Evolutionary conservation across 2,329 filamentous ascomycete genomes (phyloP).

Genomic region (Ophiostoma angusticollis): DNA sequence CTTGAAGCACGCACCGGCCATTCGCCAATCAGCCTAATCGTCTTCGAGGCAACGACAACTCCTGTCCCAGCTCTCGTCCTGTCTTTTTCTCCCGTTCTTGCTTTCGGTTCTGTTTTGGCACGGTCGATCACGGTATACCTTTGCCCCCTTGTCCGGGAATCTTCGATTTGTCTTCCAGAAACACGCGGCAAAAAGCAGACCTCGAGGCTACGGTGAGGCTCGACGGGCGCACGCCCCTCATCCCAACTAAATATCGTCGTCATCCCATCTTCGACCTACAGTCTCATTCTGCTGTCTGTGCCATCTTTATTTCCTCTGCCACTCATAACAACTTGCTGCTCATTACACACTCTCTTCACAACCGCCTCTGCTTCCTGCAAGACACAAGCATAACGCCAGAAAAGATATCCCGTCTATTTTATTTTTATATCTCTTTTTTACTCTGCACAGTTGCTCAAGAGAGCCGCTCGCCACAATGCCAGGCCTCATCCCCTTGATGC

Average conservation of each 20-base stretch:
- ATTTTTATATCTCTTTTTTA: too few species aligned
- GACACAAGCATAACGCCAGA: too few species aligned
- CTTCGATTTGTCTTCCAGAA: too few species aligned
- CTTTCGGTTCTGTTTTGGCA: not conserved
- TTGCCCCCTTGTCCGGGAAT: too few species aligned
- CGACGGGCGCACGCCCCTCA: not conserved
- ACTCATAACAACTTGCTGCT: too few species aligned
- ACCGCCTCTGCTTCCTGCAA: too few species aligned
- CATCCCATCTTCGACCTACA: not conserved
- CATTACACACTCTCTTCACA: not conserved
- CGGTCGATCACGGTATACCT: constrained; percentile 3
- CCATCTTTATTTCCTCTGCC: too few species aligned
- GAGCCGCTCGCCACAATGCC: constrained; percentile 10
- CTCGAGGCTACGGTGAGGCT: not conserved
- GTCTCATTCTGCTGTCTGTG: too few species aligned
- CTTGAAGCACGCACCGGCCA: not conserved
- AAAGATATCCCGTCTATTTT: too few species aligned
- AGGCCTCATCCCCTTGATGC: constrained; percentile 15
- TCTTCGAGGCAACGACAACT: not conserved
- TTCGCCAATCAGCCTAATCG: constrained; percentile 4
- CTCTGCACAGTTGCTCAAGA: too few species aligned
- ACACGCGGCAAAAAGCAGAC: not conserved
- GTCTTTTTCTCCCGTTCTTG: not conserved
- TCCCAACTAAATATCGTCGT: too few species aligned
- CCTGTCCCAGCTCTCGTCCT: not conserved